Conservation (phyloP, 2,329 filamentous ascomycete species). For the Beauveria medogensis region DNA sequence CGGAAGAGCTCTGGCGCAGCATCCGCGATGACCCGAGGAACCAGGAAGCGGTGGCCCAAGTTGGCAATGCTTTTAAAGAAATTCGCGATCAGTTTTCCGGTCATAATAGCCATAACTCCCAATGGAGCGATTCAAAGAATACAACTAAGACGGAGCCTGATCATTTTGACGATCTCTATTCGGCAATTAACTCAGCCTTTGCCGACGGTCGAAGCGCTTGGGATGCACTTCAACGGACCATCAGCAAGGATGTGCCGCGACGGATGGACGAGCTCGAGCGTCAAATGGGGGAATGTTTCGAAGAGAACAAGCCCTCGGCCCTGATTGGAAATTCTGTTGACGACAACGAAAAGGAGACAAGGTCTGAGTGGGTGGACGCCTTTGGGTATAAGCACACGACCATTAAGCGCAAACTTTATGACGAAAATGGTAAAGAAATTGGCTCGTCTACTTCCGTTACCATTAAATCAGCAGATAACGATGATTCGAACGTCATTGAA, state of each 20-base stretch:
- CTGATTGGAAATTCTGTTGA: constrained; percentile 13
- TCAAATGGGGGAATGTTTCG: background rate
- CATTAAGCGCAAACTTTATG: constrained; percentile 30
- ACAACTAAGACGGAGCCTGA: constrained; percentile 18
- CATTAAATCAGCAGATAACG: constrained; percentile 22
- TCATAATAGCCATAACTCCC: background rate
- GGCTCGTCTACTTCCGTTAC: constrained; percentile 29
- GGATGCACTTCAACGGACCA: constrained; percentile 30
- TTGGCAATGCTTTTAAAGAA: constrained; percentile 11
- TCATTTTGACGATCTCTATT: constrained; percentile 35
- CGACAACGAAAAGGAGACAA: constrained; percentile 27
- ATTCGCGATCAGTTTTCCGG: constrained; percentile 12
- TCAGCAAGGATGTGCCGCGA: constrained; percentile 18
- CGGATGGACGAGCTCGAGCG: constrained; percentile 10
- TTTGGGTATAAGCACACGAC: constrained; percentile 36
- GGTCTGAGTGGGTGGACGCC: constrained; percentile 34
- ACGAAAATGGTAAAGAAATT: constrained; percentile 34
- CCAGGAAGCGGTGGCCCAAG: constrained; percentile 13
- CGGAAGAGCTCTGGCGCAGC: constrained; percentile 22
- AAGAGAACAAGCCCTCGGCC: background rate
- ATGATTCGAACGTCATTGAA: constrained; percentile 7
- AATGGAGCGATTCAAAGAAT: background rate
- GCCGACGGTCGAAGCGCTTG: constrained; percentile 31
- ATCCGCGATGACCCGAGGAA: constrained; percentile 11
- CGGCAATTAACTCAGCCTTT: constrained; percentile 28